phyloP scores from a whole-genome alignment of 169 alveolate genomes.

The Plasmodium berghei region DNA sequence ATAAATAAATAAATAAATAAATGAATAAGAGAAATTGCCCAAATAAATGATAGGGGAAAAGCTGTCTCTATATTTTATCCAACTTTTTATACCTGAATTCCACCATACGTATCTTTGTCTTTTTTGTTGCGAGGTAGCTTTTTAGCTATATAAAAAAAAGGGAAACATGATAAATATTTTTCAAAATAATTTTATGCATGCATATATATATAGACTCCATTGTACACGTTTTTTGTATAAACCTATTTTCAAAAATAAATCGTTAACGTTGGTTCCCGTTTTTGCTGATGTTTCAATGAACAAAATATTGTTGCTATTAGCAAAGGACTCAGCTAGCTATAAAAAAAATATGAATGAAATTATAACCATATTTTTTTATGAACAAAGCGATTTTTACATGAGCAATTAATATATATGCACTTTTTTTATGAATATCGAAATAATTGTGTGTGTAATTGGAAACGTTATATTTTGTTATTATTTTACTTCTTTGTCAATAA shows the following conservation, averaged over 20 bases:
- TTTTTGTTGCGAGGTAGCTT: slow-evolving; percentile 72
- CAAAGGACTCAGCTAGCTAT: slow-evolving; percentile 87
- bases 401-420: slow-evolving; percentile 5
- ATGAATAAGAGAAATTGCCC: neutral
- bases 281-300: slow-evolving; percentile 94
- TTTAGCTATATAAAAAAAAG: slow-evolving; percentile 41
- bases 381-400: slow-evolving; percentile 13
- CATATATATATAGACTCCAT: neutral
- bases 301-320: slow-evolving; percentile 90
- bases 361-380: neutral
- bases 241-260: slow-evolving; percentile 87
- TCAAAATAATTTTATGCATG: neutral
- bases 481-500: slow-evolving; percentile 88
- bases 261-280: slow-evolving; percentile 92
- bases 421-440: neutral
- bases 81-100: slow-evolving; percentile 53
- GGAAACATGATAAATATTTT: neutral
- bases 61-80: neutral
- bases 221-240: neutral
- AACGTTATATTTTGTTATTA: no score
- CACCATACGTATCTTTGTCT: slow-evolving; percentile 48
- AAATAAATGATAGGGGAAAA: neutral
- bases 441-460: neutral
- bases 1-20: neutral
- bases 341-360: neutral